phyloP scores from a whole-genome alignment of 1,139 yeast genomes.

The Blastobotrys aristatus region DNA sequence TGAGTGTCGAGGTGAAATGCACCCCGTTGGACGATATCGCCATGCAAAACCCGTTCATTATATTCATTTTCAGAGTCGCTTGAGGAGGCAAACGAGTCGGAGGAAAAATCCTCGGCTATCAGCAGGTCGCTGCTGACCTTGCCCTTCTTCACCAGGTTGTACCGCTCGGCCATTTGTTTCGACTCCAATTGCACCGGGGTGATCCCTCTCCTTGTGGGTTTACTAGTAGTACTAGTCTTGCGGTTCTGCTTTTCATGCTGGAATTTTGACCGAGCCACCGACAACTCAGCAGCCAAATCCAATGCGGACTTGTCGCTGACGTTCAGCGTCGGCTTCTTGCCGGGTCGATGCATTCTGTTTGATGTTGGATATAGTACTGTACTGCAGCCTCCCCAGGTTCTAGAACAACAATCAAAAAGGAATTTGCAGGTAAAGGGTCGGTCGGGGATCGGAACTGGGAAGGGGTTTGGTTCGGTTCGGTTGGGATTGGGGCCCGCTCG shows the following conservation, averaged over 20 bases:
- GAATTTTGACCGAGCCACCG: slow-evolving; percentile 18
- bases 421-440: too few species aligned
- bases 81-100: background rate
- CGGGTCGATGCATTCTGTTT: too few species aligned
- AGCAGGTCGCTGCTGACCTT: slow-evolving; percentile 11
- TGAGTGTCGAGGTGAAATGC: slow-evolving; percentile 26
- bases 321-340: background rate
- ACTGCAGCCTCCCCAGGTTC: too few species aligned
- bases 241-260: slow-evolving; percentile 2
- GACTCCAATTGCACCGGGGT: background rate
- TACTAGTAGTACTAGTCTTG: background rate
- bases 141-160: slow-evolving; percentile 23
- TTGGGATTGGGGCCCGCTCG: too few species aligned
- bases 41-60: slow-evolving; percentile 16
- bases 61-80: background rate
- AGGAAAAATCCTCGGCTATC: background rate
- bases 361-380: too few species aligned
- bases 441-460: too few species aligned
- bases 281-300: slow-evolving; percentile 25
- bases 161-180: slow-evolving; percentile 15
- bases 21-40: slow-evolving; percentile 29
- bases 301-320: slow-evolving; percentile 22
- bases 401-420: too few species aligned
- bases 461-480: too few species aligned
- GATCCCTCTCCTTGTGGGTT: background rate